Conservation (phyloP, 305 asterid genomes). For the Rubia peregrina region DNA sequence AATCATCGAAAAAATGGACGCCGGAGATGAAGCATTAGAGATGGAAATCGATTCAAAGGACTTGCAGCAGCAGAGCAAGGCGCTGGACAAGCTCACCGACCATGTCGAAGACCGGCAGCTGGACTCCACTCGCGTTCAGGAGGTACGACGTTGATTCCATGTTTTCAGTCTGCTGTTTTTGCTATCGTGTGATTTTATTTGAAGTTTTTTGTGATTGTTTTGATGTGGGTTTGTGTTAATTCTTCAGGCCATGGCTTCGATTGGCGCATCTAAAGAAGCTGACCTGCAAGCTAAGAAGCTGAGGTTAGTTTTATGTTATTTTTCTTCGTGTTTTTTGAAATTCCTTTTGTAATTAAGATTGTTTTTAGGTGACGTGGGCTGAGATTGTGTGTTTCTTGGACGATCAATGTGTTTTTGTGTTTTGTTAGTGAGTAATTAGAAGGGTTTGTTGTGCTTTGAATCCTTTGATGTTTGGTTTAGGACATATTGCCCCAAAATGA, state of each 20-base stretch:
- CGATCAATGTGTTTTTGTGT: not conserved
- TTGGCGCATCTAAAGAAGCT: constrained; percentile 83
- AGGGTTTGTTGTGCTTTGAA: not conserved
- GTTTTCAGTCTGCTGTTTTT: not conserved
- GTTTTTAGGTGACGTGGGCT: not conserved
- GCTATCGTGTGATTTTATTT: not conserved
- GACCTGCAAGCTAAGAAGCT: constrained; percentile 87
- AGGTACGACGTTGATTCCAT: constrained; percentile 26
- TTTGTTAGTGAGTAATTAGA: not conserved
- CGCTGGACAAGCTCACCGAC: constrained; percentile 88
- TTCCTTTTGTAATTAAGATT: too few relatives aligned
- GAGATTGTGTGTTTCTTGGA: not conserved
- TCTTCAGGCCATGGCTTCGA: constrained; percentile 93
- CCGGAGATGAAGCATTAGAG: constrained; percentile 62
- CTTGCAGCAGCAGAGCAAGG: constrained; percentile 92
- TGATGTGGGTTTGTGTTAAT: constrained; percentile 2
- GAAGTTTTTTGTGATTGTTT: not conserved
- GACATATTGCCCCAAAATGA: not conserved
- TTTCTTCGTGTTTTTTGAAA: not conserved
- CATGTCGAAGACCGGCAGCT: constrained; percentile 99
- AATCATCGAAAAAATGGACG: too few relatives aligned
- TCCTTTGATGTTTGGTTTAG: not conserved
- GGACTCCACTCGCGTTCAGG: constrained; percentile 91
- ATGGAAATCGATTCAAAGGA: constrained; percentile 68
- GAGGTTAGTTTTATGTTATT: constrained; percentile 35